Percentiles rank a stretch among this genome's conserved stretches.
Evolutionary conservation across 257 asterid species (phyloP).

Genomic region (Agastache rugosa): DNA sequence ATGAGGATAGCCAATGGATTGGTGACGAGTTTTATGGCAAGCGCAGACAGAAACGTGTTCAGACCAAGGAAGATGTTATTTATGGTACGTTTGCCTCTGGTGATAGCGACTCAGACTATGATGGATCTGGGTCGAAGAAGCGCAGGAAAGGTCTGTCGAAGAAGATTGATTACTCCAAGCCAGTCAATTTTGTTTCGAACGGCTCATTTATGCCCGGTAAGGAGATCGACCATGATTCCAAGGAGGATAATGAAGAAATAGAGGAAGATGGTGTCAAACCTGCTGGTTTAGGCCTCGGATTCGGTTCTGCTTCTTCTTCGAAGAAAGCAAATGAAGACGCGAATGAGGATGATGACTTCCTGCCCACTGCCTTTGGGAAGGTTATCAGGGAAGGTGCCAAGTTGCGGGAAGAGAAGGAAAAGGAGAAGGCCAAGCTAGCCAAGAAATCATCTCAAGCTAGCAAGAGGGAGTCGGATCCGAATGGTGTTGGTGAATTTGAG

Average conservation of each 20-base stretch:
- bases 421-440: slow-evolving; percentile 62
- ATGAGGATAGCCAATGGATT: slow-evolving; percentile 76
- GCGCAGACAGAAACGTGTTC: slow-evolving; percentile 60
- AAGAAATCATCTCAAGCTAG: slow-evolving; percentile 56
- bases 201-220: slow-evolving; percentile 68
- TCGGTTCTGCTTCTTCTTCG: slow-evolving; percentile 50
- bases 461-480: slow-evolving; percentile 50
- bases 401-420: slow-evolving; percentile 66
- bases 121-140: slow-evolving; percentile 69
- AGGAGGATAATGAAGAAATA: slow-evolving; percentile 50
- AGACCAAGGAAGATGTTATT: slow-evolving; percentile 75
- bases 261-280: slow-evolving; percentile 49
- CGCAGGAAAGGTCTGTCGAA: slow-evolving; percentile 59
- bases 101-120: slow-evolving; percentile 76
- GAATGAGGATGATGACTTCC: slow-evolving; percentile 51
- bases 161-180: slow-evolving; percentile 71
- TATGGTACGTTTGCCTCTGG: slow-evolving; percentile 83
- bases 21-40: slow-evolving; percentile 69
- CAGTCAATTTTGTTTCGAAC: slow-evolving; percentile 72
- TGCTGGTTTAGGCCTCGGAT: slow-evolving; percentile 57
- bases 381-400: slow-evolving; percentile 72
- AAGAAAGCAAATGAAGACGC: slow-evolving; percentile 32
- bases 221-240: slow-evolving; percentile 56
- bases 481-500: slow-evolving; percentile 71
- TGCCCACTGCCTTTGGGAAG: slow-evolving; percentile 79